Conservation (phyloP, 148 eudicot species). For the Diospyros kaki region DNA sequence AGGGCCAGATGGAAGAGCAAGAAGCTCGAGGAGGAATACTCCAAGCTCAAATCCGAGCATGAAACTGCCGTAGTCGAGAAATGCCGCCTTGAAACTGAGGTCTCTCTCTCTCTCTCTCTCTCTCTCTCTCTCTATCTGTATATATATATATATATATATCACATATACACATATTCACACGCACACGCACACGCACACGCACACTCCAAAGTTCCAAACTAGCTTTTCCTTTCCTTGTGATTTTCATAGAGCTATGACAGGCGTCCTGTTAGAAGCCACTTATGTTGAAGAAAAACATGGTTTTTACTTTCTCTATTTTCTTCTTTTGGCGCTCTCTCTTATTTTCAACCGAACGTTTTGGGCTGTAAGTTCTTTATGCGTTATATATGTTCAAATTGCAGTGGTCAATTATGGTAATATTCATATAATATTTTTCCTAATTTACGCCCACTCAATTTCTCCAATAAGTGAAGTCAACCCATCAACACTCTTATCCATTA, state of each 20-base stretch:
- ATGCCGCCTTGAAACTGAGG: slow-evolving; percentile 73
- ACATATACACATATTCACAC: not conserved
- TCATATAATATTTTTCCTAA: too few species aligned
- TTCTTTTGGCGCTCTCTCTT: too few species aligned
- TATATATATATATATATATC: not conserved
- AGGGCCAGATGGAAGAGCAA: slow-evolving; percentile 87
- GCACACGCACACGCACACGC: not conserved
- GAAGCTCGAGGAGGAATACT: slow-evolving; percentile 72
- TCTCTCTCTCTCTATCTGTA: not conserved
- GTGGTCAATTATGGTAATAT: not conserved
- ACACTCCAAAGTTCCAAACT: too few species aligned
- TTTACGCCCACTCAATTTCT: not conserved
- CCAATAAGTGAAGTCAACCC: not conserved
- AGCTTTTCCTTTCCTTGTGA: too few species aligned
- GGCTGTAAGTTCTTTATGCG: too few species aligned
- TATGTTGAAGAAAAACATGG: too few species aligned
- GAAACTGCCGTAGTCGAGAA: slow-evolving; percentile 53
- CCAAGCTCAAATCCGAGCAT: slow-evolving; percentile 47
- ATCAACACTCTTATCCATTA: not conserved
- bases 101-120: slow-evolving; percentile 7
- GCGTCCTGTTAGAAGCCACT: too few species aligned
- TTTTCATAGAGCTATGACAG: too few species aligned
- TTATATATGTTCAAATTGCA: too few species aligned
- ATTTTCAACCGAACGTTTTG: too few species aligned
- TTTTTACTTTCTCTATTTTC: too few species aligned